Base-by-base conservation (phyloP, 164 flowering plant species). In the Aristolochia californica region DNA sequence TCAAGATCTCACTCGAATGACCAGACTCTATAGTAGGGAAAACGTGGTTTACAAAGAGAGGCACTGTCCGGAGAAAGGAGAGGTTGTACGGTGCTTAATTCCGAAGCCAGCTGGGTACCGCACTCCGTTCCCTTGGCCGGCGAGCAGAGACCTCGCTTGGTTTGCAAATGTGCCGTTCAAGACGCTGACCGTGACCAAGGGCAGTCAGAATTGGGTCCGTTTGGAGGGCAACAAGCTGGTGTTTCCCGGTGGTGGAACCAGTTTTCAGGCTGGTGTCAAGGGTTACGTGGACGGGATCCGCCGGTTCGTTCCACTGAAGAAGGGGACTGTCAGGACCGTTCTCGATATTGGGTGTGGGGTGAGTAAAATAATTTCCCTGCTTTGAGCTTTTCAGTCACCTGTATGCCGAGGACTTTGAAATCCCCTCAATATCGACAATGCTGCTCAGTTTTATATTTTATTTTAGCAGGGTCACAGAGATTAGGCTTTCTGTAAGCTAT, bases 301-400 rank as follows among this genome's bases (percentile, higher is more conserved):
- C 4, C 72, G 70, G 68, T 40, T 89, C 62, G 82, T 93, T 53
- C 70, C 91, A 58, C 74, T 93, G 23, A 52, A 43, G 16, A 88
- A 77, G 48, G 98, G 97, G 21, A 76, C 87, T 2, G 65, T 93
- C 21, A 56, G 99, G 55, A 93, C 99, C 59, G 97, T 94, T 77
- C 78, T 93, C 53, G 99, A 93, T 58, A 89, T 97, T 30, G 99
- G 99, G 24, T 93, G 99, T 63, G 99, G 99, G 83, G 99, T 93
- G 73, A 52, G 89, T 75, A 34, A 34, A 34, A 34, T 5, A 34
- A 0, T 1, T 34, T 34, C 10, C 10, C 40, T 34, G 40, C 40
- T 34, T 28, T 34, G 40, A 34, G 40, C 5, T 34, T 34, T 8
- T 34, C 40, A 34, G 40, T 34, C 40, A 34, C 40, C 7, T 34